Evolutionary conservation across 2,329 filamentous ascomycete genomes (phyloP).

Genomic region (Phymatotrichopsis omnivora): DNA sequence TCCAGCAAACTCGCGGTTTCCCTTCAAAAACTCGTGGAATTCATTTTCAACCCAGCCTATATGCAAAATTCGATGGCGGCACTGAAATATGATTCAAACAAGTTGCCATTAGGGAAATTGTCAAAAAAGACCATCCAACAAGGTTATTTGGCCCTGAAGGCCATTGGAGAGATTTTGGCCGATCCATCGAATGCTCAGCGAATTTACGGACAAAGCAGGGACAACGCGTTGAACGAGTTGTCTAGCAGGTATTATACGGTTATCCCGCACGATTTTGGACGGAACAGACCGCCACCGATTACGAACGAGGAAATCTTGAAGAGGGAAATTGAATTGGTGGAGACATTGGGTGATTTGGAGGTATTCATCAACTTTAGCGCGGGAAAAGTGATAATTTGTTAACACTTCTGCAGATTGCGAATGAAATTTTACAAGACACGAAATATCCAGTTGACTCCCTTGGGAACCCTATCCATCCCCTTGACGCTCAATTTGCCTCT

Average conservation of each 20-base stretch:
- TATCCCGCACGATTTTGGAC: conserved; percentile 74
- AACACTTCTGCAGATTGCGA: too few relatives aligned
- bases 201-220: conserved; percentile 38
- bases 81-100: conserved; percentile 62
- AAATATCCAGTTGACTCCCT: too few relatives aligned
- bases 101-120: conserved; percentile 74
- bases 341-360: conserved; percentile 80
- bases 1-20: conserved; percentile 51
- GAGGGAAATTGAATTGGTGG: conserved; percentile 66
- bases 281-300: conserved; percentile 62
- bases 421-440: too few relatives aligned
- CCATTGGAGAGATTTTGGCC: conserved; percentile 56
- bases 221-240: conserved; percentile 35
- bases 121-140: conserved; percentile 65
- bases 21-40: conserved; percentile 59
- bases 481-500: conserved; percentile 63
- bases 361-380: too few relatives aligned
- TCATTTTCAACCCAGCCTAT: conserved; percentile 61
- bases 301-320: conserved; percentile 49
- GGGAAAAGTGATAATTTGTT: too few relatives aligned
- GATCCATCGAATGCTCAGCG: conserved; percentile 15
- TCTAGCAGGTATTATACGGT: conserved; percentile 72
- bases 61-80: conserved; percentile 44
- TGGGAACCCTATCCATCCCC: conserved; percentile 37
- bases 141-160: conserved; percentile 68